phyloP scores from a whole-genome alignment of 208 protist genomes.

The Wallacemonas sp. region DNA sequence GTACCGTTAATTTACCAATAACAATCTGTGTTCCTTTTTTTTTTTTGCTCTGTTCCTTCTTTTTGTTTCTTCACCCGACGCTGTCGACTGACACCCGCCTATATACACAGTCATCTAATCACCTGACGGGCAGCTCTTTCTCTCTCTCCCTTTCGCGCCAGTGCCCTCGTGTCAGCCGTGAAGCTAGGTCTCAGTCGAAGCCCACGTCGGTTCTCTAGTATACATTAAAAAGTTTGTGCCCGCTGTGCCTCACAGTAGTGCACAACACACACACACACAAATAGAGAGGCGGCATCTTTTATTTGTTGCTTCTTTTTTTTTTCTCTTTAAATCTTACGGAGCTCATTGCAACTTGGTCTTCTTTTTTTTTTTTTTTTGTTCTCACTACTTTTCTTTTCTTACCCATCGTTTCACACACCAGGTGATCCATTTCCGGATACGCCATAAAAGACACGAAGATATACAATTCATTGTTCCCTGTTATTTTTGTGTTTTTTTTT shows the following conservation, averaged over 20 bases:
- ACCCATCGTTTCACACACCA: neutral
- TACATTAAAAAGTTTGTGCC: no score
- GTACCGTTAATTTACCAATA: no score
- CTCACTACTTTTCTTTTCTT: neutral
- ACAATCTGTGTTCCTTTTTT: slow-evolving; percentile 13
- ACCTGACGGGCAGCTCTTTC: no score
- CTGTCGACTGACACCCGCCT: no score
- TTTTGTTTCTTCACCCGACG: neutral
- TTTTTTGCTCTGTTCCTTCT: slow-evolving; percentile 17
- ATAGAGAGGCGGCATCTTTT: slow-evolving; percentile 11
- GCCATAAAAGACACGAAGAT: neutral
- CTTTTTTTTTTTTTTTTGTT: slow-evolving; percentile 14
- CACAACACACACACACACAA: no score
- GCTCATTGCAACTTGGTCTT: no score
- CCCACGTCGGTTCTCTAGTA: no score
- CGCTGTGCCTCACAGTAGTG: no score
- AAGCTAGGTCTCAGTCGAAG: no score
- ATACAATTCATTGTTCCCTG: neutral
- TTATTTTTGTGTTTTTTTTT: slow-evolving; percentile 5
- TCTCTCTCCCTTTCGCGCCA: no score
- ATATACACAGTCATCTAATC: no score
- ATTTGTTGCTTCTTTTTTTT: slow-evolving; percentile 16
- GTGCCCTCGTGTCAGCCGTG: no score
- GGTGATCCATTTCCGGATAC: neutral
- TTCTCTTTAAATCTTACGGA: slow-evolving; percentile 10